A percentile compares a stretch with the other conserved stretches of the same genome.
phyloP scores from a whole-genome alignment of 1,139 yeast species.

The Arxiozyma slooffiae region DNA sequence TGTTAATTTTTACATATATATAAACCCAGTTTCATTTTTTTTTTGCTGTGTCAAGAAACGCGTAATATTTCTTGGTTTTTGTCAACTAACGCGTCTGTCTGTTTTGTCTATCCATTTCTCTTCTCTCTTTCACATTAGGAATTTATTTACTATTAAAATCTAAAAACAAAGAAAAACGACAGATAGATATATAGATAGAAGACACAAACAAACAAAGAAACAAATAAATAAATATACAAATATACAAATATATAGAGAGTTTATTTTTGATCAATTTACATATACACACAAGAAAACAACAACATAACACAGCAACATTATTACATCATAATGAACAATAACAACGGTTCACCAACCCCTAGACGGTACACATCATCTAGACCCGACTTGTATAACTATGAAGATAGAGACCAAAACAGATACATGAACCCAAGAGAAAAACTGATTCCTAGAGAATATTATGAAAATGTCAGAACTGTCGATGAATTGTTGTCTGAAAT shows the following conservation, averaged over 20 bases:
- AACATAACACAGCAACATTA: neutral
- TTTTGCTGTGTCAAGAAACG: no score
- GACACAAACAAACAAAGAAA: no score
- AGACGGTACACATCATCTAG: slow-evolving; percentile 16
- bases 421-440: slow-evolving; percentile 2
- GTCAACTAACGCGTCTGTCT: neutral
- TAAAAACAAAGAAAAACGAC: neutral
- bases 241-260: no score
- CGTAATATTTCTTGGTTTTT: neutral
- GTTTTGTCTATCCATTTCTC: neutral
- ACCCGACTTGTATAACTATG: slow-evolving; percentile 3
- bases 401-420: neutral
- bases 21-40: no score
- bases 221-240: no score
- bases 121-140: no score
- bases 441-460: slow-evolving; percentile 8
- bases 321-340: slow-evolving; percentile 11
- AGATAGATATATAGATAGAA: no score
- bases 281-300: no score
- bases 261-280: no score
- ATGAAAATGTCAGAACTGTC: slow-evolving; percentile 4
- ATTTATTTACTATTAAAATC: no score
- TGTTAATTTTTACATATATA: no score
- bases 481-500: neutral
- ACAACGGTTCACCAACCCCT: slow-evolving; percentile 19